Base-by-base conservation (phyloP, 2,329 filamentous ascomycete species). In the Pseudovirgaria hyperparasitica region DNA sequence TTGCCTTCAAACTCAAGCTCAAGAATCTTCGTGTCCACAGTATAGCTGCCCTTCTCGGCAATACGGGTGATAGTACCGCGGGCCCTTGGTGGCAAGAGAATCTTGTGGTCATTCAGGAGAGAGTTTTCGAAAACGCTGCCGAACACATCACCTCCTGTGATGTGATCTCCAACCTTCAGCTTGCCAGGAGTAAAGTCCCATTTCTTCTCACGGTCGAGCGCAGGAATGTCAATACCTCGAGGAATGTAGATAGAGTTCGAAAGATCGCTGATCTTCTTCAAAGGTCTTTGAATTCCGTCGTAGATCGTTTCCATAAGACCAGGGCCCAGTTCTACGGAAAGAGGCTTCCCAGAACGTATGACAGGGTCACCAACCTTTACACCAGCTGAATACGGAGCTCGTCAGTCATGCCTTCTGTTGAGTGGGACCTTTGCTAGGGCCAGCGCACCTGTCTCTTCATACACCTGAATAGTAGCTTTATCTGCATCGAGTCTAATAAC, bases 261-360 rank as follows among this genome's bases (percentile, higher is more conserved):
- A 25, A 70, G 60, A 21, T 77, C 64, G 42, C 82, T 67, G 48
- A 98, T 98, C 41, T 72, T 76, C 60, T 78, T 78, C 45, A 98
- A 76, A 26, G 90, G 90, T 52, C 90, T 78, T 60, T 98, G 90
- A 48, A 98, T 98, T 64, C 90, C 90, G 57, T 98, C 90, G 68
- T 96, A 98, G 58, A 98, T 98, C 42, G 90, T 94, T 63, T 96
- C 87, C 72, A 98, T 84, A 56, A 98, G 67, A 54, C 90, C 90
- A 38, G 90, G 90, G 26, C 90, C 90, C 25, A 98, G 78, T 60
- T 98, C 90, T 59, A 98, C 90, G 32, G 90, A 94, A 30, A 98
- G 67, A 38, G 90, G 90, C 70, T 96, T 94, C 57, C 85, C 82
- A 31, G 87, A 94, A 48, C 87, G 74, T 35, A 63, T 48, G 41